phyloP scores from a whole-genome alignment of 148 eudicot genomes.

The Pouteria glomerata region DNA sequence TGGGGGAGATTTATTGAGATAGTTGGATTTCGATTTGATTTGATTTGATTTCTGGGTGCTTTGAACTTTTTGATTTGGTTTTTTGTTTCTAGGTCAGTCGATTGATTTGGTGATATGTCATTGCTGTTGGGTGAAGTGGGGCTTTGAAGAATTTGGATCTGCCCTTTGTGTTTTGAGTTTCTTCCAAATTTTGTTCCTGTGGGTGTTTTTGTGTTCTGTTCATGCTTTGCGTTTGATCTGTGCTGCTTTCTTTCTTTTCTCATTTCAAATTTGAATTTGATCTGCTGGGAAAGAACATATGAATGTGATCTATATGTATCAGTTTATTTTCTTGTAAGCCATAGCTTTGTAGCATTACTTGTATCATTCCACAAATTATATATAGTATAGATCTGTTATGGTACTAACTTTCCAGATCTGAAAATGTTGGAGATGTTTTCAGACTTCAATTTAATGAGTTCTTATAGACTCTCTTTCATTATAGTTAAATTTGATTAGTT shows the following conservation, averaged over 20 bases:
- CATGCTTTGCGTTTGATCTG: neutral
- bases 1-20: neutral
- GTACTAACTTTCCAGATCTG: neutral
- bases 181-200: neutral
- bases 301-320: neutral
- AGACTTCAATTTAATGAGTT: too few relatives aligned
- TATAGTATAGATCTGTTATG: slow-evolving; percentile 3
- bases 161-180: neutral
- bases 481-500: neutral
- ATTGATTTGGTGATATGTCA: slow-evolving; percentile 4
- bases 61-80: neutral
- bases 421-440: neutral
- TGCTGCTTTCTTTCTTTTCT: neutral
- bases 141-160: neutral
- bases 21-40: neutral
- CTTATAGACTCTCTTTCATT: neutral
- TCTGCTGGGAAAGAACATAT: neutral
- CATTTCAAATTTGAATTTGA: neutral
- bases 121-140: neutral
- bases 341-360: too few relatives aligned
- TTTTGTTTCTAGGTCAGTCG: neutral
- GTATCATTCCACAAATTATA: too few relatives aligned
- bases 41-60: neutral
- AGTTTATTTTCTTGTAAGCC: too few relatives aligned
- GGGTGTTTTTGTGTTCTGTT: too few relatives aligned